Conservation (phyloP, 805 yeast genomes). For the Yarrowia yakushimensis region DNA sequence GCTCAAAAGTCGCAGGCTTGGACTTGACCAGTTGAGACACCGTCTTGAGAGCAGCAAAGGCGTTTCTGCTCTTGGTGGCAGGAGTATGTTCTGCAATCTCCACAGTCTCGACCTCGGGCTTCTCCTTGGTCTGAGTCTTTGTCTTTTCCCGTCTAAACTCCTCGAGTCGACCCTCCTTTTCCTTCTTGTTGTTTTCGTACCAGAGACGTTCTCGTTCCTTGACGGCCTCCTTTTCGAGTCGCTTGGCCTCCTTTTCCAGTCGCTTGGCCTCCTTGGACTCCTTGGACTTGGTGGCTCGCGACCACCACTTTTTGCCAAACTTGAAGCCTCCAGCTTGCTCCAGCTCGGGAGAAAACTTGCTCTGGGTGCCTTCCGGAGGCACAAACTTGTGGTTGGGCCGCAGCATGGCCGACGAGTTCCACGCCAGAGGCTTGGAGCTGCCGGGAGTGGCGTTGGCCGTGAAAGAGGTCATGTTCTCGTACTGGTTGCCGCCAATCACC, state of each 20-base stretch:
- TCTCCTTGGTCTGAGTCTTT: neutral
- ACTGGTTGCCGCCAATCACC: constrained; percentile 19
- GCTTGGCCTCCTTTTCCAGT: neutral
- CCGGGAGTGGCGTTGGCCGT: constrained; percentile 4
- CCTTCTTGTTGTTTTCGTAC: neutral
- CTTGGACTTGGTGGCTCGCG: neutral
- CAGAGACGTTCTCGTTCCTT: neutral
- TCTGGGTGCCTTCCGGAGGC: constrained; percentile 15
- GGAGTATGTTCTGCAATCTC: neutral
- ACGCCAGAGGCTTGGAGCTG: neutral
- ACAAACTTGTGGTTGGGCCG: constrained; percentile 3
- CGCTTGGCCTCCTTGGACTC: constrained; percentile 13
- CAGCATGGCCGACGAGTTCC: constrained; percentile 13
- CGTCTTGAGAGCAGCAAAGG: constrained; percentile 3
- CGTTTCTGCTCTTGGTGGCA: neutral
- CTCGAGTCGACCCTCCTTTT: neutral
- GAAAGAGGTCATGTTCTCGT: neutral
- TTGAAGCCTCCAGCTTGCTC: neutral
- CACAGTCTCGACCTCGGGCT: neutral
- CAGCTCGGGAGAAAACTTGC: neutral
- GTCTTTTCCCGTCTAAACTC: neutral
- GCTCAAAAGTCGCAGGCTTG: constrained; percentile 4
- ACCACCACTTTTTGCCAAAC: constrained; percentile 17
- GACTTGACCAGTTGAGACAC: constrained; percentile 15
- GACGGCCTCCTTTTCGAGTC: constrained; percentile 11